phyloP scores from a whole-genome alignment of 495 filamentous ascomycete genomes.

The Penicillium ucsense region DNA sequence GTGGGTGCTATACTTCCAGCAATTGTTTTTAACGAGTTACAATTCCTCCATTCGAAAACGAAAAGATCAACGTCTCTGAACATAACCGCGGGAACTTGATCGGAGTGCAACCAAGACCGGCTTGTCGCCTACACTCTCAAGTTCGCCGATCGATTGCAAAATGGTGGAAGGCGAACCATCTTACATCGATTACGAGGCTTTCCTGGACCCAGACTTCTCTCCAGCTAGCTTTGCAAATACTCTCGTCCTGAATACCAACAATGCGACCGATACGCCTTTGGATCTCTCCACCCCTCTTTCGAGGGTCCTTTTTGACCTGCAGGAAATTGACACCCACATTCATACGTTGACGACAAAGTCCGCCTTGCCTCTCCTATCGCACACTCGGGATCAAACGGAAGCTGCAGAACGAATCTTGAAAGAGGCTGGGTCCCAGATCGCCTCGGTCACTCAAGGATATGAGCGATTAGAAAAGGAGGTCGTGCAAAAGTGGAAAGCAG shows the following conservation, averaged over 20 bases:
- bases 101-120: no score
- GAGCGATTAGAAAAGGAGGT: slow-evolving; percentile 76
- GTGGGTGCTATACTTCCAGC: no score
- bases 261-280: slow-evolving; percentile 77
- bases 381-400: slow-evolving; percentile 62
- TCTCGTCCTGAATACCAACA: slow-evolving; percentile 82
- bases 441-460: slow-evolving; percentile 72
- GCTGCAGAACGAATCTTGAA: slow-evolving; percentile 59
- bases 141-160: neutral
- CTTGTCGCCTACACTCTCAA: no score
- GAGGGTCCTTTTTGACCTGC: slow-evolving; percentile 88
- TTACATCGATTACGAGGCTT: slow-evolving; percentile 94
- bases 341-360: slow-evolving; percentile 77
- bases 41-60: no score
- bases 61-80: no score
- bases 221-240: slow-evolving; percentile 76
- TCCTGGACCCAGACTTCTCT: slow-evolving; percentile 76
- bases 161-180: slow-evolving; percentile 49
- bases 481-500: slow-evolving; percentile 66
- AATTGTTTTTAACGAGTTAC: no score
- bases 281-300: slow-evolving; percentile 92
- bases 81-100: no score
- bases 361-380: slow-evolving; percentile 69
- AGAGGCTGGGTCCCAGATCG: slow-evolving; percentile 66
- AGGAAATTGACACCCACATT: slow-evolving; percentile 95